Evolutionary conservation across 1,284 basidiomycete species (phyloP), one percentile per base, ranked within the genome.

Genomic region (Cryptococcus sp.): DNA sequence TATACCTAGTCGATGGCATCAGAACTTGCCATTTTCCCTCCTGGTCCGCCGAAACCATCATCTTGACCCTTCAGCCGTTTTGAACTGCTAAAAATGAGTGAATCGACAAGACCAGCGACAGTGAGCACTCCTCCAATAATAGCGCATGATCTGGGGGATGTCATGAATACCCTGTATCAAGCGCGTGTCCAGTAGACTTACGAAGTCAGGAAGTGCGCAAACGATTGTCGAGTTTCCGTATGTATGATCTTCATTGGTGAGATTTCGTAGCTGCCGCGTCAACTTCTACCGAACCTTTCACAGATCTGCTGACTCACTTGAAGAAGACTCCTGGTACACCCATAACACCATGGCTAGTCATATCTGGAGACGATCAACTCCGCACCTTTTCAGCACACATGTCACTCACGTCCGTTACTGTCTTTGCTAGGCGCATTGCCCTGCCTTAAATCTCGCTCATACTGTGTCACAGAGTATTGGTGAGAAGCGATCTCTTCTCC

Each of bases 111-210:
- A 1, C 89, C 88, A 11, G 94, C 93, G 32, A 99, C 86, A 1
- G 96, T 99, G 50, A 99, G 79, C 6, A 98, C 92, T 66, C 96
- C 95, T 60, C 95, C 95, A 42, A 98, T 86, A 67, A 99, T 97
- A 3, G 96, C 96, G 70, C 94, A 98, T 23, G 94, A 95, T 64
- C 90, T 94, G 62, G 11, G 56, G 41, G 14, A 49, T 42, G 37
- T 37, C 11, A 5, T 4, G 47, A 53, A 38, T 43, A 15, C 54
- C 47, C 45, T 33, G 8, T 10, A 23, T 23, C 23, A 23, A 46
- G 36, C 3, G 4, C 11, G 13, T 31, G 13, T 1, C n/a, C 23
- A 15, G 13, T 33, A 13, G 47, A 83, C 90, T 73, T 65, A 93
- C 88, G 91, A 95, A 38, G 93, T 96, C 42, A 98, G 78, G 81